phyloP scores from a whole-genome alignment of 176 grass and related monocot species.

The Carex kokanica region DNA sequence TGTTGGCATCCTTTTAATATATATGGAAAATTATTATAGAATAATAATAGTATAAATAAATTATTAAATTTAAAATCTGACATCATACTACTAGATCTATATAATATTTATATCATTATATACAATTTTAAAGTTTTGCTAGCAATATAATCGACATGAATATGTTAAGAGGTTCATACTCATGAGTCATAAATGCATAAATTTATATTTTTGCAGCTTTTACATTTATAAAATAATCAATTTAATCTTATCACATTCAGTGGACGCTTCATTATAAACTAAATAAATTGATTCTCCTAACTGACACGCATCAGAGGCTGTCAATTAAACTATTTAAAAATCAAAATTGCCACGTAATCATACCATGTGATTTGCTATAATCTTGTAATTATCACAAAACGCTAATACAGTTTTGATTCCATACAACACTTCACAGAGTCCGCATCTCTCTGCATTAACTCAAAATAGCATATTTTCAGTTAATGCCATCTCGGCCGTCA shows the following conservation, averaged over 20 bases:
- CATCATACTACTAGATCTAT: background rate
- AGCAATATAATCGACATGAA: too few relatives aligned
- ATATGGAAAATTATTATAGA: background rate
- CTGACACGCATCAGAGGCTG: background rate
- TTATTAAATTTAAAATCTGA: background rate
- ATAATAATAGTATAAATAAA: background rate
- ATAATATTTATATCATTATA: background rate
- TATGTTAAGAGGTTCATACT: background rate
- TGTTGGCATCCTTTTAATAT: too few relatives aligned
- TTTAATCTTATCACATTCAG: background rate
- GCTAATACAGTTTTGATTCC: too few relatives aligned
- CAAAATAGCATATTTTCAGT: too few relatives aligned
- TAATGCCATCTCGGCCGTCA: too few relatives aligned
- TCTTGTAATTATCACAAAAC: background rate
- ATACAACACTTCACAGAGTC: too few relatives aligned
- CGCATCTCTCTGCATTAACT: too few relatives aligned
- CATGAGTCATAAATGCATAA: background rate
- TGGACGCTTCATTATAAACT: background rate
- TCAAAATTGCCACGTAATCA: background rate
- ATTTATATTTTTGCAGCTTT: background rate
- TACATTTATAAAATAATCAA: too few relatives aligned
- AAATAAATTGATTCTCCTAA: background rate
- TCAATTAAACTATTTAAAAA: background rate
- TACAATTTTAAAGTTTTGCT: too few relatives aligned
- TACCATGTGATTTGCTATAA: background rate